Evolutionary conservation across 1,284 basidiomycete species (phyloP), one percentile per base, ranked within the genome.

Genomic region (Uromyces viciae-fabae): DNA sequence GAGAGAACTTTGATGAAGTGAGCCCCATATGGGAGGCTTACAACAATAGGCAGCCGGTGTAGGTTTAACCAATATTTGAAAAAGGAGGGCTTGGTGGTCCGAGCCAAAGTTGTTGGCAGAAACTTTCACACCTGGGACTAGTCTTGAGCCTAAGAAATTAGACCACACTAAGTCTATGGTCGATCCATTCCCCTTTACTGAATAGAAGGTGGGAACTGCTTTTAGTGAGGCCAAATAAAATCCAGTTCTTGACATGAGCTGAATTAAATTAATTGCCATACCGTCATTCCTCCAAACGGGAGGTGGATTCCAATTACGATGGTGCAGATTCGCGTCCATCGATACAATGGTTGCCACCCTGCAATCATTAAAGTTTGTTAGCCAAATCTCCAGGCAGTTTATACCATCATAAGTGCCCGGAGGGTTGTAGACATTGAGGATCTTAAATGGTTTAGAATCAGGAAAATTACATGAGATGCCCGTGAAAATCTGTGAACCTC

Each of bases 241-340:
- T 1, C 73, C 54, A 17, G 33, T n/a, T 3, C 2, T 25, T 11
- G 42, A 49, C 9, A 49, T 22, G 9, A 60, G 49, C 22, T 22
- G 38, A 40, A 75, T 31, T 19, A 72, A 43, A 31, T 46, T 11
- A 25, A 46, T 72, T 31, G 69, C 69, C 49, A 46, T 28, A 4
- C 40, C 5, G 19, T 72, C 22, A 9, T 22, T 9, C 3, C 15
- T 33, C 0, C 42, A 49, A 31, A 31, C 25, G 22, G 25, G 15
- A 19, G 46, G 28, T 3, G 69, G 40, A 46, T 33, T 72, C 42
- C 69, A 72, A 9, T 19, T 40, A 25, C 19, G 40, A 52, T 72
- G 69, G 25, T 72, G 69, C 14, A 49, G 46, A 52, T 72, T 72
- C 7, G 40, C n/a, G 49, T 72, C 40, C 42, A 46, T 72, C 2